Base-by-base conservation (phyloP, 1,284 basidiomycete species). In the Ceraceosorus bombacis region DNA sequence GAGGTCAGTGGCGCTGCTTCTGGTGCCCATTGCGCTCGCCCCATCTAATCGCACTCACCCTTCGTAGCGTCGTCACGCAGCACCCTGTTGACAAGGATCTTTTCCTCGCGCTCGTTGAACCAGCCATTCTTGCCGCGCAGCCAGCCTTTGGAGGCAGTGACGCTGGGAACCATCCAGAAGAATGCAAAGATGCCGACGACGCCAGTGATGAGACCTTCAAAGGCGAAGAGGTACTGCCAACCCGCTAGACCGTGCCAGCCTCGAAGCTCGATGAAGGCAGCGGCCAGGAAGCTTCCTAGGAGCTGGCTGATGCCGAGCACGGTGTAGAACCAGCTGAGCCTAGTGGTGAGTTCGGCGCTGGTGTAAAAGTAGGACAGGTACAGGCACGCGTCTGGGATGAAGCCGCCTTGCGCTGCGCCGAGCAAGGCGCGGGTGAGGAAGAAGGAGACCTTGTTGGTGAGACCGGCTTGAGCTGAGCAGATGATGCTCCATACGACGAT, bases 51-150 rank as follows among this genome's bases (percentile, higher is more conserved):
- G 27, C 27, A 27, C 27, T 27, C 27, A 27, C 27, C 80, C 83
- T 80, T 88, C 86, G 73, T 73, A 0, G 78, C 86, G 65, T 88
- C 86, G 70, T 88, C 87, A 3, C 87, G 81, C 5, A 88, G 79
- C n/a, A 88, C 80, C 15, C 85, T 80, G 58, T 80, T 81, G 8
- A 85, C 82, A 1, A 83, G 79, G 58, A 86, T 85, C 1, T 79
- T 80, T 65, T 80, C 79, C 51, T 81, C 80, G 13, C 77, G 81
- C 55, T 68, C 81, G 5, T 80, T 83, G 74, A 88, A 88, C 85
- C 86, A 88, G 0, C 86, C 86, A 12, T 78, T 72, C 0, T 85
- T 87, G 69, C 86, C 84, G 0, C 85, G 49, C 2, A 55, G 12
- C 17, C 15, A 13, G 6, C 54, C 53, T 4, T 36, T 52, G 1